Conservation (phyloP, 2,329 filamentous ascomycete species). For the Colletotrichum tabaci region DNA sequence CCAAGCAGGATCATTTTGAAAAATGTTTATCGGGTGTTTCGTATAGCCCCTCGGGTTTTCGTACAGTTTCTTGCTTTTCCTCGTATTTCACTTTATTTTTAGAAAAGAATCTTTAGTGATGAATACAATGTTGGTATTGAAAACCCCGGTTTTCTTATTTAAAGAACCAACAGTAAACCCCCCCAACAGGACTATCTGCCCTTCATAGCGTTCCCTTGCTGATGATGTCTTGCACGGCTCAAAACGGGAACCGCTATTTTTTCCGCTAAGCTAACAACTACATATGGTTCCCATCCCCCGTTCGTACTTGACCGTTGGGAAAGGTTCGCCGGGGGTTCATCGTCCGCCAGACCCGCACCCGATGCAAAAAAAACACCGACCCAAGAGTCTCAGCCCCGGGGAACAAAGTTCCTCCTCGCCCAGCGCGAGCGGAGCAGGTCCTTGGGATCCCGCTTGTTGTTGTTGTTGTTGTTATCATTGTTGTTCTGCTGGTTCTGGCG, state of each 20-base stretch:
- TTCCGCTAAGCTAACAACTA: constrained; percentile 24
- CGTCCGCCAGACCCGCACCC: too few species aligned
- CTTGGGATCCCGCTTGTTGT: constrained; percentile 26
- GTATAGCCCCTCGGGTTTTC: too few species aligned
- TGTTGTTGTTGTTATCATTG: constrained; percentile 8
- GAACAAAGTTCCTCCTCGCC: constrained; percentile 18
- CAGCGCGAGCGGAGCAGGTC: constrained; percentile 10
- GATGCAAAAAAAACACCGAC: background rate
- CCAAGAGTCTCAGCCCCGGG: background rate
- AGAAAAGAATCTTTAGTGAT: too few species aligned
- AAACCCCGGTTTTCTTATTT: background rate
- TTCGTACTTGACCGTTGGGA: too few species aligned
- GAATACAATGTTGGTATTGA: too few species aligned
- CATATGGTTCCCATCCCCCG: background rate
- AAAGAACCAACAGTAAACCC: too few species aligned
- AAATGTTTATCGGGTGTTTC: too few species aligned
- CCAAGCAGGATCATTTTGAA: too few species aligned
- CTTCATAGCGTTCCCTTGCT: background rate
- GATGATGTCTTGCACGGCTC: background rate
- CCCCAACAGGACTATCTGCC: too few species aligned
- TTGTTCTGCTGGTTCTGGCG: constrained; percentile 29
- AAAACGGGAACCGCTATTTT: background rate
- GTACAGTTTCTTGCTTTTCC: too few species aligned
- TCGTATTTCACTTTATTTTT: too few species aligned
- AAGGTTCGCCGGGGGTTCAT: too few species aligned